Base-by-base conservation (phyloP, 164 flowering plant genomes). In the Magnolia changhungtana region DNA sequence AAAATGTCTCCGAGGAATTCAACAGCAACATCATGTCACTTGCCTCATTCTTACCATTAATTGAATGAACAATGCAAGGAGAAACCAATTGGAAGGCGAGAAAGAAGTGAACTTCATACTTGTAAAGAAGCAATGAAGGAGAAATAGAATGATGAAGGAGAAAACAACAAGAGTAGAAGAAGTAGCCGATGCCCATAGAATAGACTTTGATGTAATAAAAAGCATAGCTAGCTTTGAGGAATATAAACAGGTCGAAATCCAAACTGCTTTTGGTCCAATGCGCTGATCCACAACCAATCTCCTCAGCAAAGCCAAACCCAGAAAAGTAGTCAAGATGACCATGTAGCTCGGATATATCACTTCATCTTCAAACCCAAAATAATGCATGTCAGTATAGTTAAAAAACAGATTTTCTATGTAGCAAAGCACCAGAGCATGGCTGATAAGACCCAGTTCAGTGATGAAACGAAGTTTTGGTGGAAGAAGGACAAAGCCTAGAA, bases 271-370 rank as follows among this genome's bases (percentile, higher is more conserved):
- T 45, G 87, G 82, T 63, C 98, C 96, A 82, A 96, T 89, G 73
- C 93, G 85, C 45, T 86, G 84, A 83, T 96, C 99, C 58, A 83
- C 91, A 75, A 83, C 83, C 63, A 96, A 90, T 81, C 91, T 89
- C 87, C 96, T 90, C 73, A 87, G 89, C 82, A 96, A 64, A 76
- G 94, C 96, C 84, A 96, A 77, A 9, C 99, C 99, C 68, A 88
- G 78, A 75, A 88, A 80, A 55, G 97, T 92, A 55, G 99, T 94
- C 78, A 84, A 63, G 23, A 94, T 87, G 74, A 96, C 95, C 99
- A 96, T 90, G 81, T 96, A 96, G 82, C 98, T 96, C 0, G 99
- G 99, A 78, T 96, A 96, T 90, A 96, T 90, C 73, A 91, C 97
- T 71, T 93, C 98, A 45, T 96, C 99, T 68, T 96, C 99, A 73